These are phyloP conservation scores for Pyropia yezoensis DNA, from an alignment of 23 red algal genomes.

Conservation along the genomic window DNA sequence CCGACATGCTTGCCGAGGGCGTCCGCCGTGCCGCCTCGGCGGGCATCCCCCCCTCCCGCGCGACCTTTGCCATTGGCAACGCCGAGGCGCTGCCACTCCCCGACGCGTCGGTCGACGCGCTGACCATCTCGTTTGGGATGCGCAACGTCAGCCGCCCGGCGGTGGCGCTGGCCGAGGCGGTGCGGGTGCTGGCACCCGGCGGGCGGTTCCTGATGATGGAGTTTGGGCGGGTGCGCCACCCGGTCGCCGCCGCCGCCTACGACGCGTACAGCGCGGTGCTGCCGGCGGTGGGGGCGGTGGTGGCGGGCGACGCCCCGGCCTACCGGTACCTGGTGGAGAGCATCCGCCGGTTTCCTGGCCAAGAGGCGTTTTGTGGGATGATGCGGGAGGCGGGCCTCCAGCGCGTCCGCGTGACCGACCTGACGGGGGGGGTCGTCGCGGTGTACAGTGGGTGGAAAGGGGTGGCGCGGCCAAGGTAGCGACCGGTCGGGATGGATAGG, in stretches of 20 bases:
- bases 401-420: constrained; percentile 40
- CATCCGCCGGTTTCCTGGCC: constrained; percentile 79
- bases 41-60: neutral
- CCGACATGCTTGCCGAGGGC: constrained; percentile 49
- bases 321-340: constrained; percentile 95
- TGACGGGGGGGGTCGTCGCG: constrained; percentile 54
- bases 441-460: constrained; percentile 70
- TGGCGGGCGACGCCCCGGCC: constrained; percentile 50
- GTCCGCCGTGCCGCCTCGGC: constrained; percentile 8
- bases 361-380: constrained; percentile 48
- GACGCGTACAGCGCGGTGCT: constrained; percentile 79
- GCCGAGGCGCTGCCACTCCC: constrained; percentile 67
- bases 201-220: constrained; percentile 97
- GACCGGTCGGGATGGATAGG: too few relatives aligned
- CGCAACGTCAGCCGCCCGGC: constrained; percentile 55
- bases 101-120: constrained; percentile 47
- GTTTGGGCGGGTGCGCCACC: constrained; percentile 43
- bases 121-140: constrained; percentile 98
- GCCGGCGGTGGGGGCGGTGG: constrained; percentile 48
- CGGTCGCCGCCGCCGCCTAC: constrained; percentile 43
- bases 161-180: constrained; percentile 61
- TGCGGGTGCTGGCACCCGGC: constrained; percentile 73
- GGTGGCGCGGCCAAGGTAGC: too few relatives aligned
- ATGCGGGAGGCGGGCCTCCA: constrained; percentile 60
- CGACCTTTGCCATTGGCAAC: constrained; percentile 43